Evolutionary conservation across 306 rosid genomes (phyloP).

Genomic region (Dryas drummondii): DNA sequence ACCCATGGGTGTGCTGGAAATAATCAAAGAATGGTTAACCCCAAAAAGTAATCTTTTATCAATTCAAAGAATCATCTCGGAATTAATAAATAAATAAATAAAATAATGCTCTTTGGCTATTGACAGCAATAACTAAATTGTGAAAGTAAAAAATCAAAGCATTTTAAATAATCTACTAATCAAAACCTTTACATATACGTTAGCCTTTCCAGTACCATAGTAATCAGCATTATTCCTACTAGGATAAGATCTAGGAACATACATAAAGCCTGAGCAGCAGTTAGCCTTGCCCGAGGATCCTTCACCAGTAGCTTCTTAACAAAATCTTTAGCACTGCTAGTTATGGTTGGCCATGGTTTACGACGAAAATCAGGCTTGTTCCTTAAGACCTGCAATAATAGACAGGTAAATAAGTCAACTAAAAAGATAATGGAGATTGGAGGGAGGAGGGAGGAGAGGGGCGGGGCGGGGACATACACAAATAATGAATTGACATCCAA

Average conservation of each 20-base stretch:
- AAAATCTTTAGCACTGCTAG: constrained; percentile 82
- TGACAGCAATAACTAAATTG: constrained; percentile 5
- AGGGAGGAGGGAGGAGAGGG: too few species aligned
- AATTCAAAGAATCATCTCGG: background rate
- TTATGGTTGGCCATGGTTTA: constrained; percentile 91
- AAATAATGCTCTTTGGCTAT: constrained; percentile 13
- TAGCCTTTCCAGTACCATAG: constrained; percentile 13
- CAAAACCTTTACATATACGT: background rate
- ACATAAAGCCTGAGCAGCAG: constrained; percentile 99
- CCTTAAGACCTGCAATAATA: constrained; percentile 61
- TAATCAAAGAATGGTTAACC: constrained; percentile 28
- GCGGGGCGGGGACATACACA: background rate
- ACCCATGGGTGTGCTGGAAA: constrained; percentile 97
- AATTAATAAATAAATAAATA: background rate
- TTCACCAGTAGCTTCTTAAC: constrained; percentile 90
- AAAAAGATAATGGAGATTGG: background rate
- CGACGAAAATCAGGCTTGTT: constrained; percentile 98
- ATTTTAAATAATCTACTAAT: background rate
- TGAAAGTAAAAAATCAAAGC: background rate
- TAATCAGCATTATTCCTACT: constrained; percentile 21
- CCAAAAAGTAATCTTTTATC: background rate
- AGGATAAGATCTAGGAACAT: constrained; percentile 41
- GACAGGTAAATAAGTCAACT: constrained; percentile 16
- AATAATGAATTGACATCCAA: background rate
- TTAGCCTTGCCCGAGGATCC: constrained; percentile 93